Base-by-base conservation (phyloP, 441 rosid species). In the Populus hybrid region DNA sequence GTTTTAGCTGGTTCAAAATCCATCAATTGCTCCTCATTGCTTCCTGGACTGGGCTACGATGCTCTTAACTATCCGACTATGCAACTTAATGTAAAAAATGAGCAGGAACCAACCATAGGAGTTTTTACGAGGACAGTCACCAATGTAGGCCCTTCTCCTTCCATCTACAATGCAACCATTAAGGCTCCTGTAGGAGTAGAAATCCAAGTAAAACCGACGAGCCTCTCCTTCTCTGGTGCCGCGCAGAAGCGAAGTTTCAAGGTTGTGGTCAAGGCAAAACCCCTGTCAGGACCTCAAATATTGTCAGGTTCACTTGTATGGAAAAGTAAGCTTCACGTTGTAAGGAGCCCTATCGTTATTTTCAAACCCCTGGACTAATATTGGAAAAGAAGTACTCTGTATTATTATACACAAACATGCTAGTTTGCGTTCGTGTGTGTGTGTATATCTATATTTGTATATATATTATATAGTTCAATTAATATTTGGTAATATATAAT, bases 21-120 rank as follows among this genome's bases (percentile, higher is more conserved):
- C 6, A 69, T 89, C 38, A 84, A 74, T 42, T 93, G 98, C 78
- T 90, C 93, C 1, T 82, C 73, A 36, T 81, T 64, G 79, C 87
- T 83, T 72, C 89, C 94, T 3, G 94, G 92, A 61, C 69, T 86
- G 12, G 93, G 97, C 42, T 86, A 90, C 0, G 95, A 88, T 78
- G 90, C 89, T 78, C 81, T 93, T 7, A 94, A 94, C 79, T 94
- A 94, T 76, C 98, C 97, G 1, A 90, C 98, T 7, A 82, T 94
- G 35, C 99, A 95, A 32, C 87, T 88, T 0, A 88, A 86, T 21
- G 67, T 87, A 50, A 86, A 82, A 75, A 83, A 86, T 8, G 87
- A 85, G 6, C 30, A 84, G 1, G 66, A 74, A 14, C 79, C 83
- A 8, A 83, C 83, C 0, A 70, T 68, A 3, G 93, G 85, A 7